Conservation (phyloP, 371 early-diverging fungal species). For the Mortierella sp. region DNA sequence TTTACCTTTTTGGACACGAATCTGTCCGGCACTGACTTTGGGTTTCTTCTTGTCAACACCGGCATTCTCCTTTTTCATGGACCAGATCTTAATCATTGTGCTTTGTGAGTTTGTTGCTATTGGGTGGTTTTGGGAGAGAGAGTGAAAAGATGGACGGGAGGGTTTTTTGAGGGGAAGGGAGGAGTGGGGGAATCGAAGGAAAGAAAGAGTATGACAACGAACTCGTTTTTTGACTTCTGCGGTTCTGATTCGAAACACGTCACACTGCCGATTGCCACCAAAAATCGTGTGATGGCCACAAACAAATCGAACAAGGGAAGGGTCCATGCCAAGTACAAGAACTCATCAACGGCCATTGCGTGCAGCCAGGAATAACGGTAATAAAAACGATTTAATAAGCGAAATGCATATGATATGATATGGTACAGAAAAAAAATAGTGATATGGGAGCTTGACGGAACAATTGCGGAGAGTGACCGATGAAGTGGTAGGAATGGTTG, state of each 20-base stretch:
- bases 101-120: neutral
- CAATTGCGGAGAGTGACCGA: neutral
- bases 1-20: constrained; percentile 92
- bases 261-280: constrained; percentile 7
- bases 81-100: constrained; percentile 91
- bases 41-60: constrained; percentile 82
- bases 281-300: neutral
- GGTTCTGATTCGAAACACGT: constrained; percentile 12
- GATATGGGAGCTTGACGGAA: neutral
- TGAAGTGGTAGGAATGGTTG: neutral
- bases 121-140: neutral
- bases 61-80: constrained; percentile 86
- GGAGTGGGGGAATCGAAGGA: neutral
- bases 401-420: constrained; percentile 6
- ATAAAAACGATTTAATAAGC: neutral
- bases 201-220: neutral
- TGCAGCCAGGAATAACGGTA: neutral
- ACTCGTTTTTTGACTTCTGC: constrained; percentile 1
- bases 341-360: neutral
- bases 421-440: constrained; percentile 11
- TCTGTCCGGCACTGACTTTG: constrained; percentile 89
- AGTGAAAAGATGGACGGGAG: neutral
- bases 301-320: neutral
- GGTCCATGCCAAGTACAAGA: neutral
- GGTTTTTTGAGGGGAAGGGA: neutral